These are phyloP conservation scores for Coelastrella sp. DNA, from an alignment of 139 green algal species.

Conservation along the genomic window DNA sequence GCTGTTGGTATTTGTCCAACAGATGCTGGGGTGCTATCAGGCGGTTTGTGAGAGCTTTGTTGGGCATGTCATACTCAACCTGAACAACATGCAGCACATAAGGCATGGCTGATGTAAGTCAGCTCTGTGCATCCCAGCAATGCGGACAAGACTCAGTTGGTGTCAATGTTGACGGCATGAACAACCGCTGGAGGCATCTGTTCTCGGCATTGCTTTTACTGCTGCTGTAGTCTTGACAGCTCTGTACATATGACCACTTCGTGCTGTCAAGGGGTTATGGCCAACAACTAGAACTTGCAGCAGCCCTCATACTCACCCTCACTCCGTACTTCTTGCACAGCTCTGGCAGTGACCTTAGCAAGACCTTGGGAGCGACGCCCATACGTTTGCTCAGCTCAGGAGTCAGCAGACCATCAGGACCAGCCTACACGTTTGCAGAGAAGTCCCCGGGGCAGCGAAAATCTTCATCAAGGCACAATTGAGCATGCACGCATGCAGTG, in stretches of 20 bases:
- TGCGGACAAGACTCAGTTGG: too few species aligned
- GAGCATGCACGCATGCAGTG: too few species aligned
- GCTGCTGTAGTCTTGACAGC: too few species aligned
- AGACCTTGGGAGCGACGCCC: neutral
- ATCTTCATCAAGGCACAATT: too few species aligned
- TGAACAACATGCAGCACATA: constrained; percentile 13
- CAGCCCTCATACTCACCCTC: neutral
- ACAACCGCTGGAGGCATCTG: too few species aligned
- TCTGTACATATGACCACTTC: too few species aligned
- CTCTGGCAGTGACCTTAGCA: constrained; percentile 48
- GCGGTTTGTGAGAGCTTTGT: constrained; percentile 57
- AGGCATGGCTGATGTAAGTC: neutral
- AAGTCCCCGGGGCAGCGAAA: too few species aligned
- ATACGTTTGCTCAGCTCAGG: neutral
- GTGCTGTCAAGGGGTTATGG: too few species aligned
- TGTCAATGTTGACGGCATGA: too few species aligned
- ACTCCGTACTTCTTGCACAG: constrained; percentile 34
- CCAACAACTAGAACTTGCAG: neutral
- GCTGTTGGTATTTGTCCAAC: constrained; percentile 42
- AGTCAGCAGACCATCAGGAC: constrained; percentile 22
- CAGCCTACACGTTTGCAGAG: neutral
- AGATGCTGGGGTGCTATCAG: constrained; percentile 55
- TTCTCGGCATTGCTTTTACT: too few species aligned
- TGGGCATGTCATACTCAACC: constrained; percentile 46
- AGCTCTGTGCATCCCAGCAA: too few species aligned